Percentiles rank a stretch among this genome's conserved stretches.
Evolutionary conservation across 495 filamentous ascomycete species (phyloP).

Genomic region (Xylaria flabelliformis): DNA sequence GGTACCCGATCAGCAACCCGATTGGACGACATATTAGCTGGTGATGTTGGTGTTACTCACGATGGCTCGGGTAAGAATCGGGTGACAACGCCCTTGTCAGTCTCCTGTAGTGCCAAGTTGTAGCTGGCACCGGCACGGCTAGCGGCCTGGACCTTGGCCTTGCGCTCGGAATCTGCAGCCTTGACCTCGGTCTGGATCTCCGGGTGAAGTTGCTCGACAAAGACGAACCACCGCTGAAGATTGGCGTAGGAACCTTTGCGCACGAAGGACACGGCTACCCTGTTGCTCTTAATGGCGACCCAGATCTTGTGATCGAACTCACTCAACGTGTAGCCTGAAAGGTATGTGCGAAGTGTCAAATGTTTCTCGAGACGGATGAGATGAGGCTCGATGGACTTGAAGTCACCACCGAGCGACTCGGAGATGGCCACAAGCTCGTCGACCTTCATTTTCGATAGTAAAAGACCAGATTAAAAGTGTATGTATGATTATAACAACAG

Average conservation of each 20-base stretch:
- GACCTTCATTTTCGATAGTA: slow-evolving; percentile 51
- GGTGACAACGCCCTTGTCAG: slow-evolving; percentile 91
- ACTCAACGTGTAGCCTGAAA: slow-evolving; percentile 81
- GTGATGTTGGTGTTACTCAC: slow-evolving; percentile 51
- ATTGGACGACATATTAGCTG: slow-evolving; percentile 27
- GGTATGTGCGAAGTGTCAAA: slow-evolving; percentile 82
- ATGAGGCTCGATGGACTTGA: slow-evolving; percentile 78
- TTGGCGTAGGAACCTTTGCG: slow-evolving; percentile 80
- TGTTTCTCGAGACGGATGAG: slow-evolving; percentile 83
- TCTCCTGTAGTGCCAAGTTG: slow-evolving; percentile 85
- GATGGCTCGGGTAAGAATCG: slow-evolving; percentile 97
- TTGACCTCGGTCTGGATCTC: slow-evolving; percentile 64
- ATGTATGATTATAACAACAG: slow-evolving; percentile 8
- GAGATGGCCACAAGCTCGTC: slow-evolving; percentile 57
- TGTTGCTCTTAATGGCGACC: slow-evolving; percentile 83
- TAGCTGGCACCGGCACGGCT: slow-evolving; percentile 88
- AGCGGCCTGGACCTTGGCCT: slow-evolving; percentile 72
- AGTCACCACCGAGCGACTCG: slow-evolving; percentile 66
- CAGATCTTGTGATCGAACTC: slow-evolving; percentile 83
- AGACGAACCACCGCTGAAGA: slow-evolving; percentile 86
- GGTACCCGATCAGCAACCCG: slow-evolving; percentile 13
- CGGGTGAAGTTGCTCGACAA: slow-evolving; percentile 80
- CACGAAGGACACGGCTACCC: slow-evolving; percentile 79
- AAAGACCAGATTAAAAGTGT: neutral
- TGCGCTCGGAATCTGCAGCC: slow-evolving; percentile 66